Percentiles rank a stretch among this genome's conserved stretches.
phyloP scores from a whole-genome alignment of 352 stramenopile species.

The Phytophthora foliorum region DNA sequence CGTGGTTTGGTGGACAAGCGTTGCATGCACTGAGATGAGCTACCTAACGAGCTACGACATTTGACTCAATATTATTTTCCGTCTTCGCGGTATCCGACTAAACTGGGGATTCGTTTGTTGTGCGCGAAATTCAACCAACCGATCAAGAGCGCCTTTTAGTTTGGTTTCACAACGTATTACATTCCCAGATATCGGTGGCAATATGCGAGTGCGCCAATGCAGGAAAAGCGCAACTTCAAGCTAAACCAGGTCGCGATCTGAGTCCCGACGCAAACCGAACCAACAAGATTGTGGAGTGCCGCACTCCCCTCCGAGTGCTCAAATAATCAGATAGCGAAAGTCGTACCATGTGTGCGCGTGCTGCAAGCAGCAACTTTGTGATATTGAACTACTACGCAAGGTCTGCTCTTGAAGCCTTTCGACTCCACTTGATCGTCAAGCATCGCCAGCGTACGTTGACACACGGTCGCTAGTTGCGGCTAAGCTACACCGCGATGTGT shows the following conservation, averaged over 20 bases:
- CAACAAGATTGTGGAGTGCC: too few species aligned
- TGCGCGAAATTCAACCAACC: too few species aligned
- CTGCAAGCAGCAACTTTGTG: not conserved
- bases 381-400: too few species aligned
- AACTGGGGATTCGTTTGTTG: too few species aligned
- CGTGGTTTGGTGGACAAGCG: not conserved
- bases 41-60: not conserved
- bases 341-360: not conserved
- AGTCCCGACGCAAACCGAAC: not conserved
- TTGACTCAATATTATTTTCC: too few species aligned
- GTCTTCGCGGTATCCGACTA: too few species aligned
- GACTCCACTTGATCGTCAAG: conserved; percentile 20
- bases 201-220: not conserved
- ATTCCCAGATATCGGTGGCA: not conserved
- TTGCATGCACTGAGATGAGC: not conserved
- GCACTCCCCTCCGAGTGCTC: too few species aligned
- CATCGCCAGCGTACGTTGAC: conserved; percentile 6
- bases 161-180: not conserved
- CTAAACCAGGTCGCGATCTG: not conserved
- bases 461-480: conserved; percentile 11
- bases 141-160: too few species aligned
- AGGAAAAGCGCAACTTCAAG: conserved; percentile 3
- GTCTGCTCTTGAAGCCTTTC: not conserved
- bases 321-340: conserved; percentile 15
- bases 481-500: not conserved